Percentiles rank a stretch among this genome's conserved stretches.
Conservation (phyloP, 1,139 yeast species). For the Eremothecium coryli region DNA sequence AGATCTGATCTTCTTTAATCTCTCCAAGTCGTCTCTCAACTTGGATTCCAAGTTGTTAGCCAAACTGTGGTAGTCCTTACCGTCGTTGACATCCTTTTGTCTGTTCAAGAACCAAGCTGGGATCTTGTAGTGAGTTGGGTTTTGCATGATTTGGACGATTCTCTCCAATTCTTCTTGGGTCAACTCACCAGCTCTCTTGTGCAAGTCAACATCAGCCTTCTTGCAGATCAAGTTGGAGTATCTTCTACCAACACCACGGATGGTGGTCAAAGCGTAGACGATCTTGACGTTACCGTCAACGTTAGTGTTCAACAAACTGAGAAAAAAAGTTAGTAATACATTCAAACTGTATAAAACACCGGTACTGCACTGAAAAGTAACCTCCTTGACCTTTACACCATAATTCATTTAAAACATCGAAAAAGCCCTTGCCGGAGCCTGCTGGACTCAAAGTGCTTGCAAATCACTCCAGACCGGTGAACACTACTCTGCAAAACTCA, state of each 20-base stretch:
- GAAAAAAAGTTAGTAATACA: slow-evolving; percentile 28
- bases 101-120: slow-evolving; percentile 99
- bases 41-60: slow-evolving; percentile 99
- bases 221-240: slow-evolving; percentile 99
- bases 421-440: too few relatives aligned
- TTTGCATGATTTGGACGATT: slow-evolving; percentile 98
- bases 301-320: slow-evolving; percentile 98
- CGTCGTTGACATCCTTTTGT: slow-evolving; percentile 97
- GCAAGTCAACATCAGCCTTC: slow-evolving; percentile 98
- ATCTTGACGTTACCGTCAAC: slow-evolving; percentile 99
- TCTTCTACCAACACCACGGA: slow-evolving; percentile 99
- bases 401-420: slow-evolving; percentile 1
- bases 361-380: neutral
- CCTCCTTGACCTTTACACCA: neutral
- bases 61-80: slow-evolving; percentile 97
- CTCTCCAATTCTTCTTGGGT: slow-evolving; percentile 99
- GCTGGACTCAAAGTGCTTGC: too few relatives aligned
- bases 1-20: slow-evolving; percentile 99
- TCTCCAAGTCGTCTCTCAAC: slow-evolving; percentile 99
- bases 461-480: too few relatives aligned
- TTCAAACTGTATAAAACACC: too few relatives aligned
- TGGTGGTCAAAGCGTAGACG: slow-evolving; percentile 99
- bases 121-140: slow-evolving; percentile 98
- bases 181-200: slow-evolving; percentile 99
- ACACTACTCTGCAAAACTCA: slow-evolving; percentile 5